A percentile compares a stretch with the other conserved stretches of the same genome.
These are phyloP conservation scores for Lepidium sativum DNA, from an alignment of 345 rosid species.

Conservation along the genomic window DNA sequence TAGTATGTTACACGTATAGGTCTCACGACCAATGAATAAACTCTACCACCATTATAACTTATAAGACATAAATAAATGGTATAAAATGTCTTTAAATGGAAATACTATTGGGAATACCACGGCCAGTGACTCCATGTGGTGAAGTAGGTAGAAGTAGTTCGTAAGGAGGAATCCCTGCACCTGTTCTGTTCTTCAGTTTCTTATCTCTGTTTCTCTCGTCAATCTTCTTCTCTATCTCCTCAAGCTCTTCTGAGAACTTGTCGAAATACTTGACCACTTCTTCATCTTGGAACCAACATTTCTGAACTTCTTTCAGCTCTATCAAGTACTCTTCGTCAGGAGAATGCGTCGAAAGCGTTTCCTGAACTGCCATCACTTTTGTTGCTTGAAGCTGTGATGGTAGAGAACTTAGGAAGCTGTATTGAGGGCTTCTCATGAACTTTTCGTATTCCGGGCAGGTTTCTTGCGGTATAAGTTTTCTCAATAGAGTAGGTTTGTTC, in stretches of 20 bases:
- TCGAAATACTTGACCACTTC: slow-evolving; percentile 40
- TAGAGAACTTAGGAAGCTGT: slow-evolving; percentile 49
- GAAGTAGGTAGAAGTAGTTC: slow-evolving; percentile 79
- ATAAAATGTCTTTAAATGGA: slow-evolving; percentile 39
- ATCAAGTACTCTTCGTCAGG: slow-evolving; percentile 84
- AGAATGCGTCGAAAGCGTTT: slow-evolving; percentile 83
- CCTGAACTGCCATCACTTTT: slow-evolving; percentile 95
- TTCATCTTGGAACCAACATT: slow-evolving; percentile 63
- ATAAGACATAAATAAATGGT: not conserved
- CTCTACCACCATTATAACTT: not conserved
- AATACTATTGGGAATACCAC: slow-evolving; percentile 92
- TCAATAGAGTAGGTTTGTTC: slow-evolving; percentile 72
- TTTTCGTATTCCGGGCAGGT: slow-evolving; percentile 48
- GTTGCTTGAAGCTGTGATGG: slow-evolving; percentile 91
- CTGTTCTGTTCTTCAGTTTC: slow-evolving; percentile 57
- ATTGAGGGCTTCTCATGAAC: slow-evolving; percentile 64
- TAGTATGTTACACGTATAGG: too few species aligned
- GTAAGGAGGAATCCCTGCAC: slow-evolving; percentile 90
- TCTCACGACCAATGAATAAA: too few species aligned
- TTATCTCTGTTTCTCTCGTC: slow-evolving; percentile 50
- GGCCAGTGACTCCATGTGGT: slow-evolving; percentile 79
- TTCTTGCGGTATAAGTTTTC: slow-evolving; percentile 67
- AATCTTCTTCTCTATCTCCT: slow-evolving; percentile 61
- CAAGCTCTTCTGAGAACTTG: slow-evolving; percentile 46
- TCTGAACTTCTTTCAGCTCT: slow-evolving; percentile 39